Conservation (phyloP, 306 rosid species). For the Styphnolobium japonicum region DNA sequence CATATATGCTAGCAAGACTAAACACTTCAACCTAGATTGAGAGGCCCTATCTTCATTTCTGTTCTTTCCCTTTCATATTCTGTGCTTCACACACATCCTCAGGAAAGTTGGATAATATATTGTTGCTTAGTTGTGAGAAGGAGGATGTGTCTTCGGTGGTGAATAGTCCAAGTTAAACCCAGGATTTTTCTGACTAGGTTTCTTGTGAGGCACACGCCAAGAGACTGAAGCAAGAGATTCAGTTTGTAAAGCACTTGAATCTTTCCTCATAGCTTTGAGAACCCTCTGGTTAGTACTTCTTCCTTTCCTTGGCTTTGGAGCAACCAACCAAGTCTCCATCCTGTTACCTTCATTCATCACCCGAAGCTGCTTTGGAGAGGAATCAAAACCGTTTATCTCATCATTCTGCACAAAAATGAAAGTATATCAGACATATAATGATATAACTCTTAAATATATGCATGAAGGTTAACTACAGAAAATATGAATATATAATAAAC, state of each 20-base stretch:
- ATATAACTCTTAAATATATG: background rate
- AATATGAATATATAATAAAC: background rate
- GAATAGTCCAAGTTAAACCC: slow-evolving; percentile 64
- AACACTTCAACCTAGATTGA: background rate
- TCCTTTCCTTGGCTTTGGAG: background rate
- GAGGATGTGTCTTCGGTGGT: slow-evolving; percentile 76
- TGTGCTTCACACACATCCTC: background rate
- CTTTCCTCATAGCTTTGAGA: background rate
- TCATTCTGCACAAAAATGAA: slow-evolving; percentile 33
- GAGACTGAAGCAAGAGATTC: slow-evolving; percentile 38
- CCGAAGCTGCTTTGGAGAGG: slow-evolving; percentile 15
- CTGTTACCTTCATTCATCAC: slow-evolving; percentile 12
- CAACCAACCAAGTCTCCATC: background rate
- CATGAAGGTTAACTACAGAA: background rate
- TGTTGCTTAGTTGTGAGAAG: slow-evolving; percentile 53
- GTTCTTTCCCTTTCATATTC: background rate
- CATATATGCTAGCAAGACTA: slow-evolving; percentile 1
- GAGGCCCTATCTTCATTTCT: background rate
- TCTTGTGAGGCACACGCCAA: slow-evolving; percentile 49
- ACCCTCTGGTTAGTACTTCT: background rate
- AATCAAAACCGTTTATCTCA: slow-evolving; percentile 10
- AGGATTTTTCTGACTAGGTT: slow-evolving; percentile 42
- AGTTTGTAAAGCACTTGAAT: background rate
- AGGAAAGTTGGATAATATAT: background rate
- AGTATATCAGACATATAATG: background rate